A percentile compares a stretch with the other conserved stretches of the same genome.
phyloP scores from a whole-genome alignment of 140 eudicot genomes.

The Flaveria floridana region DNA sequence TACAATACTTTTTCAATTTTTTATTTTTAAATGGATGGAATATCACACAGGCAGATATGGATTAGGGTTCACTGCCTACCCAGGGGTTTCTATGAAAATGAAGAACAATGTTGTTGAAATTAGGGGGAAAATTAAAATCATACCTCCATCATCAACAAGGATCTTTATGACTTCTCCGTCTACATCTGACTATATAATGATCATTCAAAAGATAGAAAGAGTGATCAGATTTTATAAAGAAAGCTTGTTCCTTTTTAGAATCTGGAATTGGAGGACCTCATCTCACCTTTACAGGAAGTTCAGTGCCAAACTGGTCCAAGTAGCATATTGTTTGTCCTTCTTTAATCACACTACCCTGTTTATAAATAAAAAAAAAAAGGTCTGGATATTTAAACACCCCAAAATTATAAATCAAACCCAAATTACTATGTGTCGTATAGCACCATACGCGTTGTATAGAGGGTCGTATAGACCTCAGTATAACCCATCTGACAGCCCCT shows the following conservation, averaged over 20 bases:
- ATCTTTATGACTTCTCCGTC: conserved; percentile 76
- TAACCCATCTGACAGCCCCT: too few species aligned
- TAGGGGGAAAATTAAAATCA: conserved; percentile 2
- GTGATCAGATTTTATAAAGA: conserved; percentile 1
- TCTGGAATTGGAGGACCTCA: conserved; percentile 3
- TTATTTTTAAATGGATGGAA: too few species aligned
- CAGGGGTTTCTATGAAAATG: background rate
- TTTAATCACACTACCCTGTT: conserved; percentile 59
- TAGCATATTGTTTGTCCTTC: conserved; percentile 76
- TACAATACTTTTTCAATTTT: too few species aligned
- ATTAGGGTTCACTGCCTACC: too few species aligned
- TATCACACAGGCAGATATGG: too few species aligned
- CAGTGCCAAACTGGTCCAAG: conserved; percentile 70
- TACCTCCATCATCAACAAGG: conserved; percentile 77
- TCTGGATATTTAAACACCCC: too few species aligned
- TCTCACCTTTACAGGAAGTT: conserved; percentile 67
- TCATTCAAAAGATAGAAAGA: background rate
- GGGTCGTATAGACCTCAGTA: too few species aligned
- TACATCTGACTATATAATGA: conserved; percentile 60
- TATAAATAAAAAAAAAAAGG: background rate
- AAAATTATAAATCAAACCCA: too few species aligned
- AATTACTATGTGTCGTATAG: too few species aligned
- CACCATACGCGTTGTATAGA: too few species aligned
- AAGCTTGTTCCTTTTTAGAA: background rate
- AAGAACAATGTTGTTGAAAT: background rate